These are phyloP conservation scores for Sanghuangporus baumii DNA, from an alignment of 1,284 basidiomycete genomes.

Conservation along the genomic window DNA sequence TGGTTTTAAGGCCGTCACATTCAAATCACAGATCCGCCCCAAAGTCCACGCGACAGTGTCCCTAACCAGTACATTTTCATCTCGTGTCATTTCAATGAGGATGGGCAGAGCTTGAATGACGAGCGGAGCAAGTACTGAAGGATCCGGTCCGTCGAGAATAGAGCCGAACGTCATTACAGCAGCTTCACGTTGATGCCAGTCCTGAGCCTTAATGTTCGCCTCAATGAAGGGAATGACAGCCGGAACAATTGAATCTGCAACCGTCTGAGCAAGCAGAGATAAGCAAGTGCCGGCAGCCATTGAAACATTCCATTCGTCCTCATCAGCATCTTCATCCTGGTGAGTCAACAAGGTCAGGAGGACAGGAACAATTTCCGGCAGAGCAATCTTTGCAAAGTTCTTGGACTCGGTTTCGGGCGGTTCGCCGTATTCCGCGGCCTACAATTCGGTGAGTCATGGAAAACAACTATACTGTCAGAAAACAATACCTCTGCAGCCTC, in stretches of 20 bases:
- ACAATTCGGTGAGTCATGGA: constrained; percentile 10
- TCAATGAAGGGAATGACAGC: constrained; percentile 98
- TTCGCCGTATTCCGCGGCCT: constrained; percentile 91
- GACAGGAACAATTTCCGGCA: constrained; percentile 93
- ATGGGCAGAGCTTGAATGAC: constrained; percentile 93
- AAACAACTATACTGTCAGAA: constrained; percentile 14
- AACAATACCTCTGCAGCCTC: constrained; percentile 83
- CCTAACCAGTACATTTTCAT: constrained; percentile 83
- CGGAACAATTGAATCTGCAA: constrained; percentile 87
- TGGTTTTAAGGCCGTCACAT: constrained; percentile 84
- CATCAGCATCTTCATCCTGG: constrained; percentile 96
- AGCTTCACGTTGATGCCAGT: constrained; percentile 96
- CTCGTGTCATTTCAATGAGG: constrained; percentile 93
- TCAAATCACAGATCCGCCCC: constrained; percentile 89
- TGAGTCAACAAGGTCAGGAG: constrained; percentile 84
- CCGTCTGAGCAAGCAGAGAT: constrained; percentile 83
- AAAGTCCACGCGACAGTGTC: constrained; percentile 99
- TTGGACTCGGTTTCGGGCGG: constrained; percentile 84
- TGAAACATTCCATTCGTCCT: constrained; percentile 98
- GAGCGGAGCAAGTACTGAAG: constrained; percentile 80
- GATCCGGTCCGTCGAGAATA: constrained; percentile 94
- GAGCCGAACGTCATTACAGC: constrained; percentile 98
- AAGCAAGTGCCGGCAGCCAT: constrained; percentile 98
- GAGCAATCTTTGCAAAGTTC: constrained; percentile 90
- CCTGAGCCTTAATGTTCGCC: constrained; percentile 84